Base-by-base conservation (phyloP, 2,329 filamentous ascomycete species). In the Colletotrichum sojae region DNA sequence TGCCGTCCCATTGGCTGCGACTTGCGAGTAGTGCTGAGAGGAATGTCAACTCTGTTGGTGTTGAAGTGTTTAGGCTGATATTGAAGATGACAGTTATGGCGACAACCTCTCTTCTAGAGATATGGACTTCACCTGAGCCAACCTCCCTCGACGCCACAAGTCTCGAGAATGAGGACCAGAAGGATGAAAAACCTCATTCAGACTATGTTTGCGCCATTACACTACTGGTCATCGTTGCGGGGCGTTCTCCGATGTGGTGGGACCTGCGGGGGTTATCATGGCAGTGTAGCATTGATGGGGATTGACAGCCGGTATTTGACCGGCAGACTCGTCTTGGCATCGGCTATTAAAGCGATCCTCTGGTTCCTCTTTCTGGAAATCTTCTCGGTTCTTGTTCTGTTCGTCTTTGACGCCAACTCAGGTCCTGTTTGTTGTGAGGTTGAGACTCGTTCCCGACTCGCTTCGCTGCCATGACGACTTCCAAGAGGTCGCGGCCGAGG, bases 141-240 rank as follows among this genome's bases (percentile, higher is more conserved):
- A 2, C 27, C 2, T 31, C 27, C 27, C 27, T 31, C 27, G 2
- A 8, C 27, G 9, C 6, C 27, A 9, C 27, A 31, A 36, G 31
- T 36, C 31, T 36, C 31, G 31, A 9, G 31, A 36, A 36, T 10
- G 10, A 36, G 2, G 8, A 2, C 31, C 31, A 8, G 8, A 36
- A 36, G 10, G 10, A 36, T 12, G 31, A 25, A 16, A 43, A 25
- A 43, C 57, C 46, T 40, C 46, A 60, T 60, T 27, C 20, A n/a
- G 18, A 4, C 46, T 52, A 43, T 18, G 13, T 6, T 52, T 60
- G 46, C 57, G 36, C 57, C 57, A 52, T 60, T 3, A 60, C n/a
- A n/a, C n/a, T n/a, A n/a, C n/a, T n/a, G n/a, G 49, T 40, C 25
- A 5, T 22, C 3, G 8, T 5, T 31, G 57, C 46, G 46, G 57